phyloP scores from a whole-genome alignment of 139 green algal species.

The Asterochloris erici region DNA sequence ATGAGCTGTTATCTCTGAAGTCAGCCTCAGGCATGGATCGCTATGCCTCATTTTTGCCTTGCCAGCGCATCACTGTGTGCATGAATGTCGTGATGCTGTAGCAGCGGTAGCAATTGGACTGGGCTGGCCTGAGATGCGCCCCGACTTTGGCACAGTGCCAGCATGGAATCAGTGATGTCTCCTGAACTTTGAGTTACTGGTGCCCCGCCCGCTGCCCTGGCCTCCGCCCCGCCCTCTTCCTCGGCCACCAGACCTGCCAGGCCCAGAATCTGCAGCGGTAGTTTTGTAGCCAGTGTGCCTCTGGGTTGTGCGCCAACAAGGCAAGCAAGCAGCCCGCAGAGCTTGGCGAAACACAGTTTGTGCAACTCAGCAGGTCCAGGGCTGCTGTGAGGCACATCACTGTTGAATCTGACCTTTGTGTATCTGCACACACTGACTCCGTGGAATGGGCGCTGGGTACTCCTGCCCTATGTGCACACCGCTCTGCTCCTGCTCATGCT shows the following conservation, averaged over 20 bases:
- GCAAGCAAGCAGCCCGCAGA: too few species aligned
- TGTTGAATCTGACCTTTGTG: not conserved
- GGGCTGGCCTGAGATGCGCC: too few species aligned
- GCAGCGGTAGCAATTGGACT: too few species aligned
- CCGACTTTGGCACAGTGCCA: too few species aligned
- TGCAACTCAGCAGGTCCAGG: not conserved
- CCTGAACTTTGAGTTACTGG: not conserved
- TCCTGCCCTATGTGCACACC: slow-evolving; percentile 59
- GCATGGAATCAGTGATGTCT: not conserved
- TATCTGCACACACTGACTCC: slow-evolving; percentile 2
- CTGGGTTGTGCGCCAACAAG: not conserved
- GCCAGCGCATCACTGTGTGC: too few species aligned
- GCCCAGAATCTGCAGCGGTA: not conserved
- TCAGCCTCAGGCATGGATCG: too few species aligned
- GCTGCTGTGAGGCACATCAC: too few species aligned
- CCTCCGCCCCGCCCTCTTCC: slow-evolving; percentile 20
- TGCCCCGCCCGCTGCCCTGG: slow-evolving; percentile 12
- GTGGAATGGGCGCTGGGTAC: slow-evolving; percentile 59
- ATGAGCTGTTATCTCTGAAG: too few species aligned
- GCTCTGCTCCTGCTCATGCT: slow-evolving; percentile 56
- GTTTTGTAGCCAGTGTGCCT: not conserved
- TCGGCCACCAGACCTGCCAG: slow-evolving; percentile 3
- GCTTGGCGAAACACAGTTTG: not conserved
- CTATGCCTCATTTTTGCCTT: too few species aligned
- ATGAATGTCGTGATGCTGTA: too few species aligned